Evolutionary conservation across 2,329 filamentous ascomycete genomes (phyloP), one percentile per base, ranked within the genome.

Genomic region (Microthyrium microscopicum): DNA sequence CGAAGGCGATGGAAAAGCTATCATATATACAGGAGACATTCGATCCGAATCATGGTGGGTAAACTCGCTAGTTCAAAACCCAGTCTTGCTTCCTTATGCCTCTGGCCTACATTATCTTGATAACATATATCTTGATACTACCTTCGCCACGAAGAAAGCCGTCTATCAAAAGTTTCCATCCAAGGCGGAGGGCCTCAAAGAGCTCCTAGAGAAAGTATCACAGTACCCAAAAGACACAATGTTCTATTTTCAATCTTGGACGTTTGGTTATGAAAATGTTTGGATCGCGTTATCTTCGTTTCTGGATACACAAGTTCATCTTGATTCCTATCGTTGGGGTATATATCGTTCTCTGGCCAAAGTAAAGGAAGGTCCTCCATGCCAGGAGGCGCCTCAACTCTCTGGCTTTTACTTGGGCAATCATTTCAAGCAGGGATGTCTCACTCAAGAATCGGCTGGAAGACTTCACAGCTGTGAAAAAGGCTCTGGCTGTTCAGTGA

Each of bases 181-280:
- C 9, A 76, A 94, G 49, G 73, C 77, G 1, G 70, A 87, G 33
- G 85, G 85, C 0, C 60, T 93, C 8, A 58, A 58, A 1, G 80
- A 93, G 46, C 63, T 94, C 0, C 46, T 94, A 1, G 55, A 60
- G 4, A 77, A 83, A 42, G 64, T 93, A 0, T 52, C 57, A 0
- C 48, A 57, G 17, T 92, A 87, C 49, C 77, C 84, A 0, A 40
- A 60, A 2, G 70, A 82, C 25, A 92, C 83, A 0, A 52, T 77
- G 1, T 94, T 93, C 46, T 79, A 92, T 50, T 66, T 95, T 29
- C 71, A 84, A 36, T 71, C 83, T 1, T 93, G 85, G 84, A 94
- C 87, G 0, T 89, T 89, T 48, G 81, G 80, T 1, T 93, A 94
- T 41, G 85, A 95, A 50, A 79, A 92, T 33, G 83, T 93, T 0